Evolutionary conservation across 2,329 filamentous ascomycete species (phyloP), one percentile per base, ranked within the genome.

Genomic region (Aspergillus pseudotamarii): DNA sequence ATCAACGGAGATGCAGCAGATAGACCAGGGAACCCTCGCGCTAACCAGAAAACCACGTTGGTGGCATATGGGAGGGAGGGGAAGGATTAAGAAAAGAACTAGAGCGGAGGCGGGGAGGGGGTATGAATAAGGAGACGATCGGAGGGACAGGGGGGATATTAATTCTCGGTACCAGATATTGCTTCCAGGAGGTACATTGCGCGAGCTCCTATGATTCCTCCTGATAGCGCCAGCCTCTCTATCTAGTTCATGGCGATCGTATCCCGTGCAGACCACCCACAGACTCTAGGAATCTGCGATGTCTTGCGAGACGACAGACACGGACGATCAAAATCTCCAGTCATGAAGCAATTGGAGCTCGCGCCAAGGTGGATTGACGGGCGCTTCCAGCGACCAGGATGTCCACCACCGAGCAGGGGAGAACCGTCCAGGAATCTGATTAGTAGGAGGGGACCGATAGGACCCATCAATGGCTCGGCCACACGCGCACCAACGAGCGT

Each of bases 401-500:
- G 54, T 43, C 62, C 54, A 58, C 30, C 48, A 34, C 19, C 48
- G 57, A 36, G 46, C 62, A 60, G 60, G 57, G 63, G 41, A 21
- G 54, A 60, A 21, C 63, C 62, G 62, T 66, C 64, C 57, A 57
- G 69, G 62, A 63, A 71, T 66, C 64, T 70, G 62, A 75, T 75
- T 74, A 75, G 73, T 68, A 68, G 73, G 72, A 62, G 69, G 69
- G 64, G 60, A 66, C 63, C 67, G 66, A 71, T 71, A 67, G 66
- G 71, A 69, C 70, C 72, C 62, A 62, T 66, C 59, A 66, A 67
- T 73, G 68, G 71, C 68, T 72, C 65, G 64, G 58, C 58, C 60
- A 58, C 63, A 65, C 68, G 70, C 66, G 66, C 70, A 72, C 72
- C 73, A 75, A 75, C 72, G 70, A 73, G 72, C 68, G 69, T 68